A percentile compares a stretch with the other conserved stretches of the same genome.
These are phyloP conservation scores for Penicillium olsonii DNA, from an alignment of 2,329 filamentous ascomycete genomes.

Conservation along the genomic window DNA sequence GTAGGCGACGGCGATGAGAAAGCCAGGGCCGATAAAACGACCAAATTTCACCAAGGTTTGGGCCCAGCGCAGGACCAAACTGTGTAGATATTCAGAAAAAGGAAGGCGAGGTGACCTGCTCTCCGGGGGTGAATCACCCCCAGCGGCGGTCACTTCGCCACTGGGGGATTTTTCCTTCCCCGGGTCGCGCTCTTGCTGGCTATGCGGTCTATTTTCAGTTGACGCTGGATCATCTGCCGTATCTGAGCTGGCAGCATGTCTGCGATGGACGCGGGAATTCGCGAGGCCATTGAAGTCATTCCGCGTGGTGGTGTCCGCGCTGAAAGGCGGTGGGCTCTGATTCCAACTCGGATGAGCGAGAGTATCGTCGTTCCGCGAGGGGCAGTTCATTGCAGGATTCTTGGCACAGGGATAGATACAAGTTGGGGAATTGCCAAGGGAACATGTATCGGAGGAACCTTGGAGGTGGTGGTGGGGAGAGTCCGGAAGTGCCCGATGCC, in stretches of 20 bases:
- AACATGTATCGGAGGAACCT: not conserved
- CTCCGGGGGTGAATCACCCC: slow-evolving; percentile 31
- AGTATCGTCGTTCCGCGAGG: slow-evolving; percentile 61
- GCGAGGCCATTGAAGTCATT: slow-evolving; percentile 63
- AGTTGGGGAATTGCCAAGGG: slow-evolving; percentile 1
- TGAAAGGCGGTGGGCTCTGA: slow-evolving; percentile 60
- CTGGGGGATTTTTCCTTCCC: slow-evolving; percentile 24
- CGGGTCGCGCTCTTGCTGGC: slow-evolving; percentile 23
- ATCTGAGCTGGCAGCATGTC: slow-evolving; percentile 31
- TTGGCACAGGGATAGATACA: not conserved
- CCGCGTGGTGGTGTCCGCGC: slow-evolving; percentile 62
- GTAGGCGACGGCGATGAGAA: slow-evolving; percentile 51
- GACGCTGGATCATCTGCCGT: slow-evolving; percentile 26
- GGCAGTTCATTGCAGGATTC: slow-evolving; percentile 60
- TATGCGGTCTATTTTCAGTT: slow-evolving; percentile 23
- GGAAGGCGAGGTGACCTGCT: slow-evolving; percentile 36
- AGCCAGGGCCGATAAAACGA: slow-evolving; percentile 50
- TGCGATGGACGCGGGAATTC: slow-evolving; percentile 57
- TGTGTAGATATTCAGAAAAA: slow-evolving; percentile 20
- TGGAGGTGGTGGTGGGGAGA: slow-evolving; percentile 1
- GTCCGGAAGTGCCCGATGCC: slow-evolving; percentile 29
- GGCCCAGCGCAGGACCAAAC: slow-evolving; percentile 21
- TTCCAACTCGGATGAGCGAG: slow-evolving; percentile 58
- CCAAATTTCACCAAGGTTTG: slow-evolving; percentile 42
- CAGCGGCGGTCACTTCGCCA: slow-evolving; percentile 32